A percentile compares a stretch with the other conserved stretches of the same genome.
phyloP scores from a whole-genome alignment of 176 grass and related monocot species.

The Bolboschoenus planiculmis region DNA sequence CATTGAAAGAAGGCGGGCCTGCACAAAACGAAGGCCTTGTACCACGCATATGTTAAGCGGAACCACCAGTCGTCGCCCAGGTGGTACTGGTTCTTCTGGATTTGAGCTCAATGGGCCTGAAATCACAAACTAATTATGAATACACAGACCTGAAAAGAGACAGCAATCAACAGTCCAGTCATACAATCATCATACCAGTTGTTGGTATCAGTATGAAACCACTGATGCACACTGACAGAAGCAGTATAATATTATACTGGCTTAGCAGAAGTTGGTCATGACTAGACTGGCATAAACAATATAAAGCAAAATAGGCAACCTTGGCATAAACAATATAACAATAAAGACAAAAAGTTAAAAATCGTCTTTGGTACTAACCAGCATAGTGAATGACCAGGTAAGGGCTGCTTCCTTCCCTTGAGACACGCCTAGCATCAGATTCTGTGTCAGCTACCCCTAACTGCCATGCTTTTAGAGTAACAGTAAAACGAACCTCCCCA shows the following conservation, averaged over 20 bases:
- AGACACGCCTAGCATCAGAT: slow-evolving; percentile 67
- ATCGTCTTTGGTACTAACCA: slow-evolving; percentile 32
- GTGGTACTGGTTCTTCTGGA: slow-evolving; percentile 44
- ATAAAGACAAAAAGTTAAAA: background rate
- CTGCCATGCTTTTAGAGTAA: slow-evolving; percentile 94
- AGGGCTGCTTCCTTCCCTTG: slow-evolving; percentile 79
- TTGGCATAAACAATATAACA: background rate
- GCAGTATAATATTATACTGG: background rate
- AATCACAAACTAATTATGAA: slow-evolving; percentile 11
- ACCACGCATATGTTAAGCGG: slow-evolving; percentile 85
- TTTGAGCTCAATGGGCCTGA: slow-evolving; percentile 45
- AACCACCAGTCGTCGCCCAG: slow-evolving; percentile 75
- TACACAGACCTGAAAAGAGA: background rate
- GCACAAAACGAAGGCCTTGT: slow-evolving; percentile 83
- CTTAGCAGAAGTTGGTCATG: background rate
- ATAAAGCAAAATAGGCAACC: background rate
- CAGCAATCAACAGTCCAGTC: background rate
- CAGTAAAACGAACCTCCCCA: slow-evolving; percentile 79
- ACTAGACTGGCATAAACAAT: background rate
- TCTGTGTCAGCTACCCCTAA: slow-evolving; percentile 70
- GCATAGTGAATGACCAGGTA: slow-evolving; percentile 92
- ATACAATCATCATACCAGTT: background rate
- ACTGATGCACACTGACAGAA: background rate
- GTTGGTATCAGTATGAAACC: background rate
- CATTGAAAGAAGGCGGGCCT: slow-evolving; percentile 86